phyloP scores from a whole-genome alignment of 768 basidiomycete species.

The Termitomyces sp. region DNA sequence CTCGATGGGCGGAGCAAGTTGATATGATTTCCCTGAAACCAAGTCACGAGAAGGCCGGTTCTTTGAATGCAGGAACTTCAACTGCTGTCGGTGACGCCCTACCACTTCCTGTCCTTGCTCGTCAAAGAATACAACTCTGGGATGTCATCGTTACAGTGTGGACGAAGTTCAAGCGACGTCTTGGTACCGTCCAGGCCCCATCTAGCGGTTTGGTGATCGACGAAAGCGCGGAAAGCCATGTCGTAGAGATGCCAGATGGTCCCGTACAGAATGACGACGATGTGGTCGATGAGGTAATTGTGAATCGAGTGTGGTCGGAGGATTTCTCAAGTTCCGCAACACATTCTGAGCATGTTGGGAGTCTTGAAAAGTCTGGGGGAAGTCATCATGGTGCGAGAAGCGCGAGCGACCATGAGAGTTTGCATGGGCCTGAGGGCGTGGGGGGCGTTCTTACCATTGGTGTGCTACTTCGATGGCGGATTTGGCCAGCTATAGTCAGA shows the following conservation, averaged over 20 bases:
- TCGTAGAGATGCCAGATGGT: slow-evolving; percentile 18
- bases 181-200: slow-evolving; percentile 54
- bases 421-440: slow-evolving; percentile 29
- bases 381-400: slow-evolving; percentile 29
- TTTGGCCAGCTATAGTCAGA: slow-evolving; percentile 50
- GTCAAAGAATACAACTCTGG: slow-evolving; percentile 30
- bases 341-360: slow-evolving; percentile 48
- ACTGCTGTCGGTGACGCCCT: slow-evolving; percentile 27
- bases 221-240: slow-evolving; percentile 44
- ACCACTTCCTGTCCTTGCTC: slow-evolving; percentile 41
- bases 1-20: slow-evolving; percentile 17
- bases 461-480: slow-evolving; percentile 50
- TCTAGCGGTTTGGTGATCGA: slow-evolving; percentile 51
- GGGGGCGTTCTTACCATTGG: slow-evolving; percentile 30
- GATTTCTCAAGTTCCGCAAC: slow-evolving; percentile 51
- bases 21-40: slow-evolving; percentile 9
- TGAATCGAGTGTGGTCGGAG: slow-evolving; percentile 68
- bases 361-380: slow-evolving; percentile 48
- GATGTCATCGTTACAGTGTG: slow-evolving; percentile 30
- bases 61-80: slow-evolving; percentile 17
- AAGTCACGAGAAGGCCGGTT: slow-evolving; percentile 9
- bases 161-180: slow-evolving; percentile 48
- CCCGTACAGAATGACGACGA: slow-evolving; percentile 25
- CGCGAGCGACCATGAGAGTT: slow-evolving; percentile 31
- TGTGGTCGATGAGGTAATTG: slow-evolving; percentile 69